Conservation (phyloP, 495 filamentous ascomycete genomes). For the Haplographium delicatum region DNA sequence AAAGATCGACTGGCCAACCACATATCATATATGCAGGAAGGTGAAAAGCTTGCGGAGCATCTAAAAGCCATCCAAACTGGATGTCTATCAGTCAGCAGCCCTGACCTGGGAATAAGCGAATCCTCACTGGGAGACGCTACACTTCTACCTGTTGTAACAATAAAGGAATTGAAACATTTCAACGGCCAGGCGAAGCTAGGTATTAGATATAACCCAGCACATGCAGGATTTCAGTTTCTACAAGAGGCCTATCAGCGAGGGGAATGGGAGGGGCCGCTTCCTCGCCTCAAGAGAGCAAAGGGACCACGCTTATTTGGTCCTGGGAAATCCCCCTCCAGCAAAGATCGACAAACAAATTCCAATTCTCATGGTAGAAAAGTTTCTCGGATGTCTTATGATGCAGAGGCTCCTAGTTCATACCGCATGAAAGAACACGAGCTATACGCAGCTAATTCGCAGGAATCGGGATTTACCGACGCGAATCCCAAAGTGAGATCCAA, state of each 20-base stretch:
- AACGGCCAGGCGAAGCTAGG: neutral
- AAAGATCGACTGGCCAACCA: neutral
- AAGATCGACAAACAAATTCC: too few relatives aligned
- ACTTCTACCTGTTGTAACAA: neutral
- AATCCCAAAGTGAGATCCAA: too few relatives aligned
- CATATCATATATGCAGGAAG: neutral
- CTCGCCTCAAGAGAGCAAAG: too few relatives aligned
- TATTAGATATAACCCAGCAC: neutral
- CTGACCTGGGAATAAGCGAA: neutral
- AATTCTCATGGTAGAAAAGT: too few relatives aligned
- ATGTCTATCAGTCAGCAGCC: neutral
- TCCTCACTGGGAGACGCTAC: neutral
- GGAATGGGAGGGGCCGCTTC: too few relatives aligned
- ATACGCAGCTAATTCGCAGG: too few relatives aligned
- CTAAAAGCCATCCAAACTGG: neutral
- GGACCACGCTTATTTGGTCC: too few relatives aligned
- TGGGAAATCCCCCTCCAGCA: too few relatives aligned
- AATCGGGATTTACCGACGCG: too few relatives aligned
- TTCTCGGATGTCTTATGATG: too few relatives aligned
- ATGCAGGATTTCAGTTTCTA: neutral
- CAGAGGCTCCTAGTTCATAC: too few relatives aligned
- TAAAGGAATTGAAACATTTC: neutral
- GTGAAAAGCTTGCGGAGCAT: neutral
- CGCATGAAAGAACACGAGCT: too few relatives aligned
- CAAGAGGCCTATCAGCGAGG: neutral